Evolutionary conservation across 106 monocot genomes (phyloP).

Genomic region (Alisma plantagoaquatica): DNA sequence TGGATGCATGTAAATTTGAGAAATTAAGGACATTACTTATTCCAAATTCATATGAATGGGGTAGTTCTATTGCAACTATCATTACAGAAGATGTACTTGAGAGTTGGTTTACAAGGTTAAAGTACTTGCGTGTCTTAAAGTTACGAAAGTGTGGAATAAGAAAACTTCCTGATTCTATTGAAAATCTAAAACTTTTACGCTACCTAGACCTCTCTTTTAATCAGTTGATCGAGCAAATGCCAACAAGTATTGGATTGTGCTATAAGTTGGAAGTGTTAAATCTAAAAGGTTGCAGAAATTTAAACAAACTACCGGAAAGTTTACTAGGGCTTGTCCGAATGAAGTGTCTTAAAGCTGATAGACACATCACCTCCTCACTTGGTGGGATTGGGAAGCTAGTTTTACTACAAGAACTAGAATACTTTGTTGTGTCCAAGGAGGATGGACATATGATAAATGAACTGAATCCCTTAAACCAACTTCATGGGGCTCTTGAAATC

Average conservation of each 20-base stretch:
- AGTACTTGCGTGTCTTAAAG: constrained; percentile 8
- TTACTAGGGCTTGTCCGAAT: not conserved
- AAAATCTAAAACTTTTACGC: constrained; percentile 23
- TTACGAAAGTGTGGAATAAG: not conserved
- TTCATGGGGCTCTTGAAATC: not conserved
- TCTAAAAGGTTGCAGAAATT: not conserved
- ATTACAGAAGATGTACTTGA: not conserved
- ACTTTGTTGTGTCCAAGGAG: not conserved
- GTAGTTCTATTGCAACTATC: no score
- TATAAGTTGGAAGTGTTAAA: constrained; percentile 1
- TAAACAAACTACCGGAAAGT: not conserved
- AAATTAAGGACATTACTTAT: constrained; percentile 5
- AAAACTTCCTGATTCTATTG: constrained; percentile 8
- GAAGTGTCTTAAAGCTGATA: not conserved
- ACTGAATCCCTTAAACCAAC: not conserved
- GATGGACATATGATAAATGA: not conserved
- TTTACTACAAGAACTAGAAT: not conserved
- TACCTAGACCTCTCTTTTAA: constrained; percentile 18
- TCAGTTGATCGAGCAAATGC: not conserved
- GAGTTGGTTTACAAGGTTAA: not conserved
- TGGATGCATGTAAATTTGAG: not conserved
- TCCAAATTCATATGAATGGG: not conserved
- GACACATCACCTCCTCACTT: not conserved
- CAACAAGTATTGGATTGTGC: not conserved
- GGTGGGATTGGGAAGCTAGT: not conserved